These are phyloP conservation scores for Sordariomycetes sp. DNA, from an alignment of 2,329 filamentous ascomycete genomes.

Conservation along the genomic window DNA sequence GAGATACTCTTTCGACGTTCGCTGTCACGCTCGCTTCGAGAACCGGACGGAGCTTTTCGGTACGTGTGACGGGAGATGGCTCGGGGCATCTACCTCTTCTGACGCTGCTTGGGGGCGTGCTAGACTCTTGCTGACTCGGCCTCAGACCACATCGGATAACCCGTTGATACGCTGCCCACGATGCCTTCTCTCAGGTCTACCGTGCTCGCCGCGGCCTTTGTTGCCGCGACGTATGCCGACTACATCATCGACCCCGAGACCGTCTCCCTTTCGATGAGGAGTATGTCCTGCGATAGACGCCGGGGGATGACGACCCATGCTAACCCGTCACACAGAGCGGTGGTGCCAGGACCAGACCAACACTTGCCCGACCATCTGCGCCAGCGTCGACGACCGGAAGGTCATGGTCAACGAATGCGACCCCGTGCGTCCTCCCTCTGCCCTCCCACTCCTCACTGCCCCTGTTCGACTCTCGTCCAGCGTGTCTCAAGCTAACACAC, in stretches of 20 bases:
- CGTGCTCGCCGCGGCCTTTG: constrained; percentile 37
- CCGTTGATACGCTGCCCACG: constrained; percentile 8
- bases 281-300: constrained; percentile 24
- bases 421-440: constrained; percentile 29
- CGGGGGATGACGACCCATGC: neutral
- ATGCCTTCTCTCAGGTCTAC: constrained; percentile 44
- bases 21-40: neutral
- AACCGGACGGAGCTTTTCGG: neutral
- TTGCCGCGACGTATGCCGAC: constrained; percentile 38
- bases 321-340: constrained; percentile 21
- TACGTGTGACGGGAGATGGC: neutral
- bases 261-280: constrained; percentile 37
- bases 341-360: constrained; percentile 55
- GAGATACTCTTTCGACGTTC: constrained; percentile 7
- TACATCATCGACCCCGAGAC: constrained; percentile 48
- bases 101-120: too few relatives aligned
- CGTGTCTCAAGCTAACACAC: too few relatives aligned
- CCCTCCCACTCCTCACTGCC: neutral
- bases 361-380: constrained; percentile 61
- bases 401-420: constrained; percentile 54
- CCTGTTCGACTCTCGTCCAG: neutral
- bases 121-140: neutral
- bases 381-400: constrained; percentile 38
- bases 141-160: neutral
- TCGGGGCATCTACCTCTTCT: neutral